Conservation (phyloP, 306 rosid genomes). For the Vachellia collinsii region DNA sequence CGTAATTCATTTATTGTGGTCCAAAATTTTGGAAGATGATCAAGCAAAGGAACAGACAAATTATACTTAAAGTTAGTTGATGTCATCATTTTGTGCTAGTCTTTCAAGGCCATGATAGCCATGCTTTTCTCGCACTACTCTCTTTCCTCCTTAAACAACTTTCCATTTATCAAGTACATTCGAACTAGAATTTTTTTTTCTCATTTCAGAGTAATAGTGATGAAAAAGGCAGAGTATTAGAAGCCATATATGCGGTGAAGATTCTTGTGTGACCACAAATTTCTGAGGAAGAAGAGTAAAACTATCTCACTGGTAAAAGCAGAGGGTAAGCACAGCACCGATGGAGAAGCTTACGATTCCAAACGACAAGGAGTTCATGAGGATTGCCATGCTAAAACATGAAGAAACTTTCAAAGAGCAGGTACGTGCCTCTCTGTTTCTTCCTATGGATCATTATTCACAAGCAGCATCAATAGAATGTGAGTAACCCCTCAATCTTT, state of each 20-base stretch:
- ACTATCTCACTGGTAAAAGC: constrained; percentile 23
- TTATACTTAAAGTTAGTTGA: constrained; percentile 45
- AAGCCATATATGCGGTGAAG: constrained; percentile 8
- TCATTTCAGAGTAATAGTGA: constrained; percentile 44
- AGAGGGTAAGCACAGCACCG: constrained; percentile 29
- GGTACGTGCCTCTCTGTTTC: constrained; percentile 52
- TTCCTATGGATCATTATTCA: constrained; percentile 17
- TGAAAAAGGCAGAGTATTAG: constrained; percentile 18
- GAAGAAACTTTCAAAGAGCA: constrained; percentile 85
- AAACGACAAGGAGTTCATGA: constrained; percentile 72
- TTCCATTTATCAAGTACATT: constrained; percentile 29
- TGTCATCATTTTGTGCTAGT: constrained; percentile 45
- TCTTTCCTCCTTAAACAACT: constrained; percentile 25
- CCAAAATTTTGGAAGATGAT: constrained; percentile 43
- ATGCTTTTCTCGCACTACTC: constrained; percentile 10
- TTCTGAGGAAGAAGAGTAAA: constrained; percentile 8
- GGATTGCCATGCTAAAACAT: constrained; percentile 76
- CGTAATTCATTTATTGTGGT: constrained; percentile 50
- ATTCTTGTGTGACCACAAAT: constrained; percentile 27
- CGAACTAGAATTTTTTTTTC: constrained; percentile 23
- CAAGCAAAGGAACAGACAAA: constrained; percentile 52
- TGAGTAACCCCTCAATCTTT: neutral
- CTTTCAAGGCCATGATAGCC: constrained; percentile 34
- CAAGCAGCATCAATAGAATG: neutral
- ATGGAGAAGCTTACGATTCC: constrained; percentile 71